Evolutionary conservation across 805 yeast genomes (phyloP).

Genomic region (Metschnikowia peoriensis): DNA sequence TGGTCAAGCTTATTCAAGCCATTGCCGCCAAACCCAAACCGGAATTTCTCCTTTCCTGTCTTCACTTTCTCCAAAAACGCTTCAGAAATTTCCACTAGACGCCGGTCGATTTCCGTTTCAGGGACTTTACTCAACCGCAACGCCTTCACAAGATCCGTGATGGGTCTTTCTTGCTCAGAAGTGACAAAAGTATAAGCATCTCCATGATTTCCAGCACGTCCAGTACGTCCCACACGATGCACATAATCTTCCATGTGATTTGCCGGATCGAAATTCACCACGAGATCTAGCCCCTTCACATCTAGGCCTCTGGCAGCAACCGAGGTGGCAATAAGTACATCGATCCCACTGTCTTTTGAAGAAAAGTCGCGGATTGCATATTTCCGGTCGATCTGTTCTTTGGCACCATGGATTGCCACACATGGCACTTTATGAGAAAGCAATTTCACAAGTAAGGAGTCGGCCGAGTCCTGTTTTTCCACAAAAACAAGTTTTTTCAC

Average conservation of each 20-base stretch:
- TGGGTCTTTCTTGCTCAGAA: slow-evolving; percentile 58
- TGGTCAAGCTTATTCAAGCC: slow-evolving; percentile 80
- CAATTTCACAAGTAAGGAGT: slow-evolving; percentile 57
- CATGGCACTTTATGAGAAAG: slow-evolving; percentile 54
- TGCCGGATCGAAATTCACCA: slow-evolving; percentile 61
- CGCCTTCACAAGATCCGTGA: slow-evolving; percentile 69
- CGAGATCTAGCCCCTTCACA: slow-evolving; percentile 80
- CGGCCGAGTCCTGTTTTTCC: slow-evolving; percentile 87
- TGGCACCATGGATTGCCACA: slow-evolving; percentile 85
- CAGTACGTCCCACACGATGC: slow-evolving; percentile 95
- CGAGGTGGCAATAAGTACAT: slow-evolving; percentile 84
- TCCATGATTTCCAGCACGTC: slow-evolving; percentile 83
- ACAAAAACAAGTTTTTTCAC: slow-evolving; percentile 76
- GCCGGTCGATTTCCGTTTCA: slow-evolving; percentile 47
- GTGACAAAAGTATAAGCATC: slow-evolving; percentile 56
- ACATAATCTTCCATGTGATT: slow-evolving; percentile 83
- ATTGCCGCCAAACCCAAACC: slow-evolving; percentile 89
- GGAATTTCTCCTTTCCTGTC: slow-evolving; percentile 59
- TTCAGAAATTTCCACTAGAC: slow-evolving; percentile 49
- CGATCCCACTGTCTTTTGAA: slow-evolving; percentile 49
- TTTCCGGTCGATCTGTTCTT: slow-evolving; percentile 80
- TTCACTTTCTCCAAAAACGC: slow-evolving; percentile 60
- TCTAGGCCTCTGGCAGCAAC: slow-evolving; percentile 94
- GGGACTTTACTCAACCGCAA: slow-evolving; percentile 52
- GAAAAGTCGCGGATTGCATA: slow-evolving; percentile 68